These are phyloP conservation scores for Hymenoscyphus fraxineus DNA, from an alignment of 2,329 filamentous ascomycete species.

Conservation along the genomic window DNA sequence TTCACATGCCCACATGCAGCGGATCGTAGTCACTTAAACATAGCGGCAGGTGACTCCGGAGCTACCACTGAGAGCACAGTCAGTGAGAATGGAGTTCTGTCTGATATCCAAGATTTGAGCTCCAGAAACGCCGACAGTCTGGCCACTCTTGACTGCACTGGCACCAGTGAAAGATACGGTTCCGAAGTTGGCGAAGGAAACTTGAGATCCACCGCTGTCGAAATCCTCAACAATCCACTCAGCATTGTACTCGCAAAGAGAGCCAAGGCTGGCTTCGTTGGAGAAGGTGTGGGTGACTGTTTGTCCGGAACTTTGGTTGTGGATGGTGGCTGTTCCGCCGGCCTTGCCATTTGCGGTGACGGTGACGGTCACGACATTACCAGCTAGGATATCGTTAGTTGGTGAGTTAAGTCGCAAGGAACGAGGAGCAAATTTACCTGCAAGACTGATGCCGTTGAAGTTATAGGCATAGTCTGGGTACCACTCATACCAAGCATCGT, in stretches of 20 bases:
- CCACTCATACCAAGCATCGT: conserved; percentile 60
- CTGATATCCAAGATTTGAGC: conserved; percentile 42
- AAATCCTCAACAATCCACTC: conserved; percentile 54
- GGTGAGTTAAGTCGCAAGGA: background rate
- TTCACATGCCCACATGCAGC: background rate
- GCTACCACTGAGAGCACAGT: conserved; percentile 14
- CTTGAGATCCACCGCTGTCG: conserved; percentile 39
- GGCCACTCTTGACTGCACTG: conserved; percentile 34
- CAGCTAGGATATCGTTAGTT: conserved; percentile 36
- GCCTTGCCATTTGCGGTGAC: conserved; percentile 43
- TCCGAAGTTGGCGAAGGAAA: conserved; percentile 46
- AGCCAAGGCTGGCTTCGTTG: conserved; percentile 32
- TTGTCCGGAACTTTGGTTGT: conserved; percentile 44
- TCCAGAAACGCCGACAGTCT: conserved; percentile 32
- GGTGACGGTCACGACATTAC: conserved; percentile 42
- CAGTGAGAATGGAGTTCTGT: conserved; percentile 37
- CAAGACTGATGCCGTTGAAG: conserved; percentile 36
- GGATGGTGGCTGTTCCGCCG: conserved; percentile 41
- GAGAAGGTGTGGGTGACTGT: conserved; percentile 42
- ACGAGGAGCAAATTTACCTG: background rate
- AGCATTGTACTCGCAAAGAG: conserved; percentile 44
- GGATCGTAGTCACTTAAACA: conserved; percentile 11
- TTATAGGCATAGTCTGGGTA: conserved; percentile 53
- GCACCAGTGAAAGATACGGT: conserved; percentile 43
- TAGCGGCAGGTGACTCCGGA: conserved; percentile 21